Evolutionary conservation across 2,329 filamentous ascomycete species (phyloP).

Genomic region (Pezicula carpinea): DNA sequence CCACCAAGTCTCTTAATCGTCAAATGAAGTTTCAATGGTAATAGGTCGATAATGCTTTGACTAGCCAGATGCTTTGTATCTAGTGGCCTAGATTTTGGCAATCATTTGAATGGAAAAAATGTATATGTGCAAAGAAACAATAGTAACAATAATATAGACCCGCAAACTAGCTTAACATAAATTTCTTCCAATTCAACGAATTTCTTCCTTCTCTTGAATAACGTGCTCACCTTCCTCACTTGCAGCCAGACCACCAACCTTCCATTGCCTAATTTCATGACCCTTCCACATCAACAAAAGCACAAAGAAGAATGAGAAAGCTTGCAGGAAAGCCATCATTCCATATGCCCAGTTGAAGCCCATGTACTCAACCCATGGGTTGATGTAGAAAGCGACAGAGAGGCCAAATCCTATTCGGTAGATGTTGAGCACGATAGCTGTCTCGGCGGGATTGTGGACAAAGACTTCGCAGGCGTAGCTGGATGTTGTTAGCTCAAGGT

Average conservation of each 20-base stretch:
- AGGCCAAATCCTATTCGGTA: conserved; percentile 34
- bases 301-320: conserved; percentile 23
- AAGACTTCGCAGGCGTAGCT: conserved; percentile 30
- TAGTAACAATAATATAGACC: too few relatives aligned
- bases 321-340: conserved; percentile 34
- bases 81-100: too few relatives aligned
- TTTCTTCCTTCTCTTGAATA: conserved; percentile 5
- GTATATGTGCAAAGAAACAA: too few relatives aligned
- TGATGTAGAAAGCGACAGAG: conserved; percentile 35
- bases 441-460: conserved; percentile 32
- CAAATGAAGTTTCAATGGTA: too few relatives aligned
- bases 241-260: conserved; percentile 8
- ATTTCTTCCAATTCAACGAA: neutral
- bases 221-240: conserved; percentile 26
- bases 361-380: conserved; percentile 32
- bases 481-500: neutral
- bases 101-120: too few relatives aligned
- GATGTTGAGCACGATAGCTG: conserved; percentile 28
- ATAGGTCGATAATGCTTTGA: too few relatives aligned
- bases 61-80: too few relatives aligned
- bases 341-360: conserved; percentile 36
- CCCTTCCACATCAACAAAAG: conserved; percentile 27
- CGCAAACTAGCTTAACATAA: neutral
- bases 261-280: conserved; percentile 16
- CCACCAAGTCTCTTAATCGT: too few relatives aligned